Evolutionary conservation across 2,329 filamentous ascomycete genomes (phyloP).

Genomic region (Mariannaea sp.): DNA sequence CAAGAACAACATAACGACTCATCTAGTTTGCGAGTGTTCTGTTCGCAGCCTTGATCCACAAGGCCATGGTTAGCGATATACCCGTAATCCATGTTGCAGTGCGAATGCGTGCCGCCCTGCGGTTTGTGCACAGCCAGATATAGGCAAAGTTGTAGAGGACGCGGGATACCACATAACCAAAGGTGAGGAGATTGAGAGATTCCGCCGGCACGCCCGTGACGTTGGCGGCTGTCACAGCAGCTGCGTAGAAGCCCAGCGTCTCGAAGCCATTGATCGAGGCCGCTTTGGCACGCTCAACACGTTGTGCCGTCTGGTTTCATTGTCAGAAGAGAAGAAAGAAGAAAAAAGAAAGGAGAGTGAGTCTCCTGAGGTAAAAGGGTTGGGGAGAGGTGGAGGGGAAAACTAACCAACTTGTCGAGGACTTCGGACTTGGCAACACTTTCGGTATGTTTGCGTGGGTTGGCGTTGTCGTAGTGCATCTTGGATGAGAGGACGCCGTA

Average conservation of each 20-base stretch:
- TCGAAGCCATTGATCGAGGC: constrained; percentile 52
- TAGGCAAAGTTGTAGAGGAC: constrained; percentile 50
- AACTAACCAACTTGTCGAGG: constrained; percentile 39
- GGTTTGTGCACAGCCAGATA: constrained; percentile 49
- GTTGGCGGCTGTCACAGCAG: constrained; percentile 52
- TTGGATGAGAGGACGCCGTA: constrained; percentile 41
- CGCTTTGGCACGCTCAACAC: constrained; percentile 58
- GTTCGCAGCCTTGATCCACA: constrained; percentile 51
- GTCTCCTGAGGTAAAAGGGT: background rate
- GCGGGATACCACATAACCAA: constrained; percentile 48
- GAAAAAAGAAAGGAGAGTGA: background rate
- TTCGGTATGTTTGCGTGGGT: constrained; percentile 45
- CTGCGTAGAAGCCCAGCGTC: constrained; percentile 50
- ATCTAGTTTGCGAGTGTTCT: constrained; percentile 23
- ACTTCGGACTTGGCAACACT: constrained; percentile 40
- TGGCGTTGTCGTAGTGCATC: constrained; percentile 45
- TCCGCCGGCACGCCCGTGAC: constrained; percentile 44
- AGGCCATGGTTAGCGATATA: constrained; percentile 39
- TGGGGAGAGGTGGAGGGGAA: background rate
- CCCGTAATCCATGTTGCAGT: constrained; percentile 46
- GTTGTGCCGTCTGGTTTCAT: constrained; percentile 55
- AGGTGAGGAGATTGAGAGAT: constrained; percentile 47
- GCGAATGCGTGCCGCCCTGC: constrained; percentile 44
- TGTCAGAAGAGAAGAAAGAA: background rate
- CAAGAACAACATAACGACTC: background rate